phyloP scores from a whole-genome alignment of 345 rosid species.

The Excoecaria cochinchinensis region DNA sequence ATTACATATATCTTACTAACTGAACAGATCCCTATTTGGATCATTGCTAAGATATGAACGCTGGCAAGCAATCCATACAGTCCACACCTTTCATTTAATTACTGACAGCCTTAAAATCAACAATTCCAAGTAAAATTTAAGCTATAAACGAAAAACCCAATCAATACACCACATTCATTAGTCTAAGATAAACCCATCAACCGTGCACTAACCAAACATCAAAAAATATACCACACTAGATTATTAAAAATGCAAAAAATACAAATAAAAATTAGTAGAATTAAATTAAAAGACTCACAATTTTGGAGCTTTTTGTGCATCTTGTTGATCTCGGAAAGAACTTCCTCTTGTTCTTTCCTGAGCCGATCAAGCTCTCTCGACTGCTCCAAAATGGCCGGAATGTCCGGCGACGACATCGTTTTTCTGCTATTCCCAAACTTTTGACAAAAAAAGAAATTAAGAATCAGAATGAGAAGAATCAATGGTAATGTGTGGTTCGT shows the following conservation, averaged over 20 bases:
- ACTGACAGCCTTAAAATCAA: neutral
- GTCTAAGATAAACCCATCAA: conserved; percentile 24
- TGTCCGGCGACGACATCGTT: conserved; percentile 62
- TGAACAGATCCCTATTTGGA: neutral
- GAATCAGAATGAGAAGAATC: neutral
- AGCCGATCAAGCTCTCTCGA: conserved; percentile 86
- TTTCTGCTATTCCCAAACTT: neutral
- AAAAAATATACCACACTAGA: neutral
- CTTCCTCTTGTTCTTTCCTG: conserved; percentile 67
- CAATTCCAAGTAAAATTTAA: conserved; percentile 4
- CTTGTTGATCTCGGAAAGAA: conserved; percentile 76
- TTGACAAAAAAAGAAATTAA: neutral
- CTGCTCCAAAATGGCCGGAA: conserved; percentile 63
- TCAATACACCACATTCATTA: neutral
- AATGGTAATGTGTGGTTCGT: neutral
- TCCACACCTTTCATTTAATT: neutral
- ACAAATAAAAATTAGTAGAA: neutral
- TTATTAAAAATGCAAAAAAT: neutral
- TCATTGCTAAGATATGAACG: neutral
- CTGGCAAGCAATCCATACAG: neutral
- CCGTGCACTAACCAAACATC: neutral
- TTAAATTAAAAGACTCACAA: conserved; percentile 34
- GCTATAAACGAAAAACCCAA: neutral
- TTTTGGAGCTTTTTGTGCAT: conserved; percentile 81
- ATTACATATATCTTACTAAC: neutral